Conservation (phyloP, 345 rosid species). For the Brassica juncea region DNA sequence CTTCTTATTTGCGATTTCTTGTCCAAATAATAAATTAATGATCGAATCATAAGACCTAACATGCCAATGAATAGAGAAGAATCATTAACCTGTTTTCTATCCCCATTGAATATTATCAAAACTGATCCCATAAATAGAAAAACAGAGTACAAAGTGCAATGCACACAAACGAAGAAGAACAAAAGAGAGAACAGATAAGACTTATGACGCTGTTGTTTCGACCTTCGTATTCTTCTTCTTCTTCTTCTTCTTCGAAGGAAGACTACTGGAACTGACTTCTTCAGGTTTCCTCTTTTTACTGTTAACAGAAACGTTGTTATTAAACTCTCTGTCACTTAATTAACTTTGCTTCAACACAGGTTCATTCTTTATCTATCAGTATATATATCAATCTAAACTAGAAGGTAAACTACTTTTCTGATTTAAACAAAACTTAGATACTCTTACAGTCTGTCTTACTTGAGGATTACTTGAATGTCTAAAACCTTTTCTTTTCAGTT, state of each 20-base stretch:
- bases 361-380: not conserved
- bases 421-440: not conserved
- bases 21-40: not conserved
- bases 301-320: constrained; percentile 26
- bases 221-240: constrained; percentile 40
- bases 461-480: not conserved
- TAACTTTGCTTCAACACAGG: not conserved
- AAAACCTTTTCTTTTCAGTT: not conserved
- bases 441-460: not conserved
- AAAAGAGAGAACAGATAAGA: not conserved
- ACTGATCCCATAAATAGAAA: not conserved
- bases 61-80: not conserved
- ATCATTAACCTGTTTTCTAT: not conserved
- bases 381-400: not conserved
- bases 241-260: constrained; percentile 66
- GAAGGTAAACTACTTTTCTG: not conserved
- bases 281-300: constrained; percentile 77
- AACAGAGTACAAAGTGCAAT: not conserved
- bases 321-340: not conserved
- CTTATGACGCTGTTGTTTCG: constrained; percentile 2
- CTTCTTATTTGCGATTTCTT: constrained; percentile 17
- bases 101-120: not conserved
- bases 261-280: constrained; percentile 60
- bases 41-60: not conserved
- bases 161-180: not conserved